Percentiles rank a stretch among this genome's conserved stretches.
These are phyloP conservation scores for Melastoma candidum DNA, from an alignment of 441 rosid genomes.

Conservation along the genomic window DNA sequence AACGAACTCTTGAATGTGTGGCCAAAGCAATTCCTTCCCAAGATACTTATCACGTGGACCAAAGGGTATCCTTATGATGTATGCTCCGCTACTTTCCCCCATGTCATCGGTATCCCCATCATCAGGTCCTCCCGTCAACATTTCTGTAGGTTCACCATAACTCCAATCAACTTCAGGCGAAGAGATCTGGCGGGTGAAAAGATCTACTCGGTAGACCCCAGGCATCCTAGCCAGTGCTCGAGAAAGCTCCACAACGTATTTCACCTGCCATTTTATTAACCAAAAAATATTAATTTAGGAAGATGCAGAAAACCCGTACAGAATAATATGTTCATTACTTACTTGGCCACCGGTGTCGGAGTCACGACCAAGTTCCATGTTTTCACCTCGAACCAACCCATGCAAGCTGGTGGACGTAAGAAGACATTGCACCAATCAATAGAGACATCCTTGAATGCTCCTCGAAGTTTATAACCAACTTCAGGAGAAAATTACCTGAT, in stretches of 20 bases:
- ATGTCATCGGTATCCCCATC: constrained; percentile 51
- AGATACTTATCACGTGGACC: constrained; percentile 87
- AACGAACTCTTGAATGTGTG: constrained; percentile 83
- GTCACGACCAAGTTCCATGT: constrained; percentile 99
- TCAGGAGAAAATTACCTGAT: constrained; percentile 52
- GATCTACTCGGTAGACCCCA: constrained; percentile 94
- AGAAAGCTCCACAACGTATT: constrained; percentile 95
- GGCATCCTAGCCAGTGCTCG: constrained; percentile 93
- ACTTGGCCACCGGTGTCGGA: constrained; percentile 99
- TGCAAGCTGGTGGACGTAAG: constrained; percentile 58
- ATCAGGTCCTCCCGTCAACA: constrained; percentile 61
- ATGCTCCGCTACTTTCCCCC: constrained; percentile 97
- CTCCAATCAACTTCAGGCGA: constrained; percentile 95
- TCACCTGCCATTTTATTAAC: constrained; percentile 51
- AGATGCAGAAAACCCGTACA: not conserved
- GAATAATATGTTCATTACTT: constrained; percentile 2
- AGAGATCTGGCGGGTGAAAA: constrained; percentile 79
- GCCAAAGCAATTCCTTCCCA: constrained; percentile 82
- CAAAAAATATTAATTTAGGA: not conserved
- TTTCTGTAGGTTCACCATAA: constrained; percentile 93
- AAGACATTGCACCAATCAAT: constrained; percentile 10
- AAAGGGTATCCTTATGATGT: constrained; percentile 83
- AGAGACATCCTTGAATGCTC: no score
- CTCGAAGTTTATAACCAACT: not conserved
- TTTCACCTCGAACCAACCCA: constrained; percentile 91